Evolutionary conservation across 345 rosid species (phyloP).

Genomic region (Geranium rotundifolium): DNA sequence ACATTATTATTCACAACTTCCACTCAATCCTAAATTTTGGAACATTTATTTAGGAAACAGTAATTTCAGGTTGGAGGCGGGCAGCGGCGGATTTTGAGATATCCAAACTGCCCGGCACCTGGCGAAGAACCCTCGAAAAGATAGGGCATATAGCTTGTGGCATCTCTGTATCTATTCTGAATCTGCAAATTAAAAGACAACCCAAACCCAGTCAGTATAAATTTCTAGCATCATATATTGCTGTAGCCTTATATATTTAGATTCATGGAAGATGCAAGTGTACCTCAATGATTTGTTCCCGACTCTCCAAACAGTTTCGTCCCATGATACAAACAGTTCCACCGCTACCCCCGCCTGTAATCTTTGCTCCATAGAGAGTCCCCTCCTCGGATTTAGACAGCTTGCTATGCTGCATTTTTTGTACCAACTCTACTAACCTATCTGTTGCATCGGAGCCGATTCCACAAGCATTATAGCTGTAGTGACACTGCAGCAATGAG

Average conservation of each 20-base stretch:
- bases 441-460: constrained; percentile 91
- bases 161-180: constrained; percentile 82
- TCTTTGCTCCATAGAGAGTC: constrained; percentile 88
- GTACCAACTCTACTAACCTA: constrained; percentile 77
- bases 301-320: constrained; percentile 60
- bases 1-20: too few relatives aligned
- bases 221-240: too few relatives aligned
- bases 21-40: too few relatives aligned
- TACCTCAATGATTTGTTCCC: constrained; percentile 86
- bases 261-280: neutral
- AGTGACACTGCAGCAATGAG: constrained; percentile 64
- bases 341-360: constrained; percentile 96
- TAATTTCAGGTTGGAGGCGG: neutral
- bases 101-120: constrained; percentile 83
- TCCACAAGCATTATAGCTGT: constrained; percentile 90
- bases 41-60: too few relatives aligned
- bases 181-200: constrained; percentile 30
- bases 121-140: constrained; percentile 90
- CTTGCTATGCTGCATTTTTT: constrained; percentile 71
- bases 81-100: constrained; percentile 58
- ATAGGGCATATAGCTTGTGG: constrained; percentile 76
- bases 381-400: constrained; percentile 40
- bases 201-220: too few relatives aligned
- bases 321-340: constrained; percentile 90
- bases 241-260: neutral